phyloP scores from a whole-genome alignment of 23 red algal species.

The Gracilaria caudata region DNA sequence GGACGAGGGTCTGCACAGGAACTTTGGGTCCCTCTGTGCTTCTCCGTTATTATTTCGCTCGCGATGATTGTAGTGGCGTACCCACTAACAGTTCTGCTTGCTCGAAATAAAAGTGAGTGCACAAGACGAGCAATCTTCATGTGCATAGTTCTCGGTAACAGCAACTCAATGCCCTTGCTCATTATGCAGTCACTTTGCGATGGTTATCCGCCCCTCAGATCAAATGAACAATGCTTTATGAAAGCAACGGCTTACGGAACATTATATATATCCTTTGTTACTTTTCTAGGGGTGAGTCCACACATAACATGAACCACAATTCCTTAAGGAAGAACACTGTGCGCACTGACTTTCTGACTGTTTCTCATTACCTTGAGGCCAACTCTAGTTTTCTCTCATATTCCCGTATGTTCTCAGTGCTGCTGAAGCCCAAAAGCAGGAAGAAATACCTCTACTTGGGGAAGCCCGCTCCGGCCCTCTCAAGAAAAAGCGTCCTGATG shows the following conservation, averaged over 20 bases:
- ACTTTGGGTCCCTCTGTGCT: conserved; percentile 14
- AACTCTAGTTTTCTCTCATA: conserved; percentile 10
- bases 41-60: conserved; percentile 23
- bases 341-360: background rate
- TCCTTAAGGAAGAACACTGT: too few relatives aligned
- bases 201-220: background rate
- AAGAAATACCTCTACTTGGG: conserved; percentile 1
- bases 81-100: background rate
- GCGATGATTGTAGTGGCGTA: conserved; percentile 8
- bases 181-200: conserved; percentile 34
- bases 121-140: conserved; percentile 30
- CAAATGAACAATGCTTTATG: conserved; percentile 28
- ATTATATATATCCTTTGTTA: conserved; percentile 10
- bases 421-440: background rate
- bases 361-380: background rate
- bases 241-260: conserved; percentile 36
- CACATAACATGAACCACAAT: background rate
- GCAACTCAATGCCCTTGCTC: conserved; percentile 22
- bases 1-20: background rate
- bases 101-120: conserved; percentile 38
- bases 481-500: background rate
- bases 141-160: conserved; percentile 35
- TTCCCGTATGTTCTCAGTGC: conserved; percentile 13
- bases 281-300: conserved; percentile 20
- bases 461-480: background rate